phyloP scores from a whole-genome alignment of 371 early-diverging fungal genomes.

The Blakeslea trispora region DNA sequence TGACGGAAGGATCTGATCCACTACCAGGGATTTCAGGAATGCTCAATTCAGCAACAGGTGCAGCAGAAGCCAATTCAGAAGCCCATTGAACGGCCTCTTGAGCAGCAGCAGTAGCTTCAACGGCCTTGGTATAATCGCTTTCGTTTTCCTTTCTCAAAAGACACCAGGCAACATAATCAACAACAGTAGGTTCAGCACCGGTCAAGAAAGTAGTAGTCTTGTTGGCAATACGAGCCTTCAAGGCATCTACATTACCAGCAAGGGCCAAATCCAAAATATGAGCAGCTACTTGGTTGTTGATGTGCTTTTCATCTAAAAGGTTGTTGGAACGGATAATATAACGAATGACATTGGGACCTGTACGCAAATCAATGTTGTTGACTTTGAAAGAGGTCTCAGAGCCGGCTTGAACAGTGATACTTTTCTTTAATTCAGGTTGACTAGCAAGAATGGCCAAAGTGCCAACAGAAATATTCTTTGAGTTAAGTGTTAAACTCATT shows the following conservation, averaged over 20 bases:
- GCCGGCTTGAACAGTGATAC: constrained; percentile 16
- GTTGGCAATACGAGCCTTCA: constrained; percentile 12
- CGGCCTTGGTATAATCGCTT: constrained; percentile 30
- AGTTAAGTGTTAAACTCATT: constrained; percentile 39
- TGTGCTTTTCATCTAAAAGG: constrained; percentile 25
- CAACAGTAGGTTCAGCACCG: constrained; percentile 37
- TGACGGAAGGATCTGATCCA: constrained; percentile 53
- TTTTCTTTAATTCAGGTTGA: constrained; percentile 8
- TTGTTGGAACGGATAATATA: constrained; percentile 24
- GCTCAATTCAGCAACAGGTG: constrained; percentile 2
- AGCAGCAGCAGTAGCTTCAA: constrained; percentile 31
- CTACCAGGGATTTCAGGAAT: constrained; percentile 42
- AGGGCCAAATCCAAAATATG: constrained; percentile 24
- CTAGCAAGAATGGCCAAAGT: constrained; percentile 38
- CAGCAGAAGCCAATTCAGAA: constrained; percentile 1
- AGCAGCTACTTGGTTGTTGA: constrained; percentile 23
- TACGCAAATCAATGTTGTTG: constrained; percentile 9
- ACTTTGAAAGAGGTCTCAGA: constrained; percentile 15
- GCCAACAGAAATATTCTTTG: constrained; percentile 46
- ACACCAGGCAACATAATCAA: constrained; percentile 53
- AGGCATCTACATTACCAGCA: constrained; percentile 7
- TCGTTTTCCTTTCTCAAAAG: constrained; percentile 40
- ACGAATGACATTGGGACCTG: constrained; percentile 14
- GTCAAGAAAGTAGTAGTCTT: constrained; percentile 39
- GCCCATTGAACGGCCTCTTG: constrained; percentile 26